Evolutionary conservation across 192 early-diverging fungal species (phyloP).

Genomic region (Entomortierella chlamydospora): DNA sequence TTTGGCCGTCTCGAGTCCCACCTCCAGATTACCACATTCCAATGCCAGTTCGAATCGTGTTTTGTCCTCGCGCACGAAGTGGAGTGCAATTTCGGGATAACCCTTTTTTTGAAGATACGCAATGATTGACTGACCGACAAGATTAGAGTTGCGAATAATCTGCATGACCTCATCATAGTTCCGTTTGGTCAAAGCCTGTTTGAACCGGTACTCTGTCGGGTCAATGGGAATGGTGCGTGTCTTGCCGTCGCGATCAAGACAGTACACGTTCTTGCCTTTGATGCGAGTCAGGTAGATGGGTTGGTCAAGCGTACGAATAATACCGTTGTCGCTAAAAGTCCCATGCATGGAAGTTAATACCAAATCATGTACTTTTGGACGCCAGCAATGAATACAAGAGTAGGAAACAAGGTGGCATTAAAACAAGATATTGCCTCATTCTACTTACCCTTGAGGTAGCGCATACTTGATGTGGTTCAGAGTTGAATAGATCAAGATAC

Average conservation of each 20-base stretch:
- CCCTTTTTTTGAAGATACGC: constrained; percentile 99
- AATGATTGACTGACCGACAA: constrained; percentile 99
- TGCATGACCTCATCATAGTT: constrained; percentile 98
- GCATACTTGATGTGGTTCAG: constrained; percentile 99
- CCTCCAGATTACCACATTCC: constrained; percentile 96
- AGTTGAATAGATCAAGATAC: constrained; percentile 95
- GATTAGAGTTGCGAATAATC: constrained; percentile 95
- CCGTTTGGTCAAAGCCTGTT: constrained; percentile 88
- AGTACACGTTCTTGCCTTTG: constrained; percentile 87
- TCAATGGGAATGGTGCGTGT: constrained; percentile 89
- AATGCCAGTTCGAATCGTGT: constrained; percentile 97
- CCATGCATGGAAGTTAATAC: not conserved
- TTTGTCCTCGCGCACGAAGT: constrained; percentile 97
- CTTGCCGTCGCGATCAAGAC: constrained; percentile 91
- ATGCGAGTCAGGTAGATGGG: constrained; percentile 94
- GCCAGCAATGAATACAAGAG: too few relatives aligned
- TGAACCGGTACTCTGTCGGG: constrained; percentile 98
- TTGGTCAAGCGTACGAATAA: constrained; percentile 96
- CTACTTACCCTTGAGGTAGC: constrained; percentile 85
- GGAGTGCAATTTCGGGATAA: constrained; percentile 98
- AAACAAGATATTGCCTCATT: too few relatives aligned
- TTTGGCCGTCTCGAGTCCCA: constrained; percentile 95
- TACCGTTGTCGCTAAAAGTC: constrained; percentile 85
- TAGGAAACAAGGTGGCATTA: too few relatives aligned
- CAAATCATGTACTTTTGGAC: too few relatives aligned